These are phyloP conservation scores for Phytophthora sojae DNA, from an alignment of 352 stramenopile species.

Conservation along the genomic window DNA sequence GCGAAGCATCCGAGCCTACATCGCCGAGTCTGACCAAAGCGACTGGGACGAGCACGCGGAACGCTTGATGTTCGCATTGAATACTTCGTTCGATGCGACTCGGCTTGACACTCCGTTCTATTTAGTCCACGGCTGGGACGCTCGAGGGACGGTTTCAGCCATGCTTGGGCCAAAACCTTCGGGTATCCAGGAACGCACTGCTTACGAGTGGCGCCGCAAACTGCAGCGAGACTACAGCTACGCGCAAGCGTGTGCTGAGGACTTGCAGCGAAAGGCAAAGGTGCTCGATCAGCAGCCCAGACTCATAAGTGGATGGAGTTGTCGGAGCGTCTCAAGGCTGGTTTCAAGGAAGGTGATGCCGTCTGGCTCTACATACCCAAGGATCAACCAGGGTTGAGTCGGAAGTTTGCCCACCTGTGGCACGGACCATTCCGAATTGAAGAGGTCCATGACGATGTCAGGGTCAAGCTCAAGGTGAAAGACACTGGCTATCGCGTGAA, in stretches of 20 bases:
- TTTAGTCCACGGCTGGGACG: constrained; percentile 8
- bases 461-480: constrained; percentile 6
- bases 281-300: neutral
- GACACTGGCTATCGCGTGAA: constrained; percentile 18
- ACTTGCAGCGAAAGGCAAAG: constrained; percentile 17
- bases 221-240: constrained; percentile 16
- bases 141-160: neutral
- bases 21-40: constrained; percentile 6
- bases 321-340: constrained; percentile 10
- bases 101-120: constrained; percentile 16
- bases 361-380: constrained; percentile 16
- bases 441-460: constrained; percentile 12
- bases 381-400: constrained; percentile 1
- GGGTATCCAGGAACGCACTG: neutral
- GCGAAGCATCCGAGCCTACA: constrained; percentile 7
- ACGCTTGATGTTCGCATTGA: constrained; percentile 2
- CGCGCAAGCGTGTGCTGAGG: neutral
- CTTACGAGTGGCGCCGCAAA: constrained; percentile 11
- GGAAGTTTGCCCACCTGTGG: constrained; percentile 15
- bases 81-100: constrained; percentile 9
- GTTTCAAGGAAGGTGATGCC: neutral
- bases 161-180: constrained; percentile 16
- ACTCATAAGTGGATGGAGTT: constrained; percentile 14
- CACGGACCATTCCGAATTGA: constrained; percentile 15
- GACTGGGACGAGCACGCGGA: constrained; percentile 11